Evolutionary conservation across 1,139 yeast species (phyloP).

Genomic region (Yamadazyma mexicana): DNA sequence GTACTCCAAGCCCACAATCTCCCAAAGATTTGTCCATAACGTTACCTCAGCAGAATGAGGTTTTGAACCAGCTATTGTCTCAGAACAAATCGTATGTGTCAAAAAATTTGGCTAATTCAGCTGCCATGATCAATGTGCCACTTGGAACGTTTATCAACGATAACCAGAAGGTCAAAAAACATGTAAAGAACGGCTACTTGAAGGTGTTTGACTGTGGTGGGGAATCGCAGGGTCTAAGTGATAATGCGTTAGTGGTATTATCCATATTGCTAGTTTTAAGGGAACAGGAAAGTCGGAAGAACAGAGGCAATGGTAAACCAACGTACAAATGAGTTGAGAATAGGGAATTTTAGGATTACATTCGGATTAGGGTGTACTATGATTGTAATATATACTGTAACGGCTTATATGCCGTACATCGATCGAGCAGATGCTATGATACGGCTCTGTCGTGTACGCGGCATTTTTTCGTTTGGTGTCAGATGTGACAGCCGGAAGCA

Average conservation of each 20-base stretch:
- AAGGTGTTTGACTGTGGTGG: conserved; percentile 26
- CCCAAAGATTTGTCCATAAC: conserved; percentile 16
- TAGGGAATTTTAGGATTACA: no score
- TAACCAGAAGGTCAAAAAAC: conserved; percentile 22
- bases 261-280: conserved; percentile 34
- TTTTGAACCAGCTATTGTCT: conserved; percentile 16
- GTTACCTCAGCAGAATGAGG: conserved; percentile 13
- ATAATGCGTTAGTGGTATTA: conserved; percentile 27
- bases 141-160: conserved; percentile 35
- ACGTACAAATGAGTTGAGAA: conserved; percentile 13
- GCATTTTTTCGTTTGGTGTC: no score
- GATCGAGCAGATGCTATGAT: no score
- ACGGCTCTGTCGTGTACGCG: no score
- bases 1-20: conserved; percentile 12
- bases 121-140: conserved; percentile 25
- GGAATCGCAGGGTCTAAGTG: conserved; percentile 12
- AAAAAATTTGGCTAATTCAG: conserved; percentile 9
- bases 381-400: no score
- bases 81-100: conserved; percentile 17
- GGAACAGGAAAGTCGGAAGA: conserved; percentile 41
- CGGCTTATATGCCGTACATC: no score
- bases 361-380: no score
- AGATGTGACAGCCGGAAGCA: no score
- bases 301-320: conserved; percentile 34
- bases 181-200: conserved; percentile 29